phyloP scores from a whole-genome alignment of 75 land plant species.

The Selaginella tamariscina region DNA sequence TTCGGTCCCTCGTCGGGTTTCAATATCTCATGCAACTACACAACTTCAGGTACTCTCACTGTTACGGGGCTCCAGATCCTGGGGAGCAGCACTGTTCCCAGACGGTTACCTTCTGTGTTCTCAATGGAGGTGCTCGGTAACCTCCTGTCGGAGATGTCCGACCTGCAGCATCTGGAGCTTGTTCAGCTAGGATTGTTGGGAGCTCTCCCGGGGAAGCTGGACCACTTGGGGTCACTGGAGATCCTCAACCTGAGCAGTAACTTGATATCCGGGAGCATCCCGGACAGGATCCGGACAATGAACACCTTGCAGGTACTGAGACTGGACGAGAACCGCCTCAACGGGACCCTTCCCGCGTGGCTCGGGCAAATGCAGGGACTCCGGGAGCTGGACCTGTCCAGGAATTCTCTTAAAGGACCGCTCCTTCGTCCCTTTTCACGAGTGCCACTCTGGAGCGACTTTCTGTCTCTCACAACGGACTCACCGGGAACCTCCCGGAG shows the following conservation, averaged over 20 bases:
- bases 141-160: slow-evolving; percentile 38
- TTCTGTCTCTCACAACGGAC: slow-evolving; percentile 38
- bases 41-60: slow-evolving; percentile 12
- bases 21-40: slow-evolving; percentile 31
- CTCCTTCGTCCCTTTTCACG: slow-evolving; percentile 37
- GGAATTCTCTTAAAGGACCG: slow-evolving; percentile 43
- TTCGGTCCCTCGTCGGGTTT: slow-evolving; percentile 40
- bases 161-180: slow-evolving; percentile 39
- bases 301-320: slow-evolving; percentile 32
- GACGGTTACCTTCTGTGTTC: slow-evolving; percentile 41
- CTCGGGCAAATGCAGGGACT: slow-evolving; percentile 34
- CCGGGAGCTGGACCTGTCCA: slow-evolving; percentile 42
- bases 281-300: slow-evolving; percentile 27
- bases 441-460: slow-evolving; percentile 33
- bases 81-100: slow-evolving; percentile 31
- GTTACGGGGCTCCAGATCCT: slow-evolving; percentile 49
- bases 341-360: slow-evolving; percentile 47
- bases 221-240: slow-evolving; percentile 35
- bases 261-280: slow-evolving; percentile 52
- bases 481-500: slow-evolving; percentile 54
- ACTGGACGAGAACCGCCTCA: slow-evolving; percentile 51
- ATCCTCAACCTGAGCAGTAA: slow-evolving; percentile 66
- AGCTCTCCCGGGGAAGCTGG: slow-evolving; percentile 40
- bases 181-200: slow-evolving; percentile 87
- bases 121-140: slow-evolving; percentile 47